These are phyloP conservation scores for Fusarium brachygibbosum DNA, from an alignment of 2,329 filamentous ascomycete genomes.

Conservation along the genomic window DNA sequence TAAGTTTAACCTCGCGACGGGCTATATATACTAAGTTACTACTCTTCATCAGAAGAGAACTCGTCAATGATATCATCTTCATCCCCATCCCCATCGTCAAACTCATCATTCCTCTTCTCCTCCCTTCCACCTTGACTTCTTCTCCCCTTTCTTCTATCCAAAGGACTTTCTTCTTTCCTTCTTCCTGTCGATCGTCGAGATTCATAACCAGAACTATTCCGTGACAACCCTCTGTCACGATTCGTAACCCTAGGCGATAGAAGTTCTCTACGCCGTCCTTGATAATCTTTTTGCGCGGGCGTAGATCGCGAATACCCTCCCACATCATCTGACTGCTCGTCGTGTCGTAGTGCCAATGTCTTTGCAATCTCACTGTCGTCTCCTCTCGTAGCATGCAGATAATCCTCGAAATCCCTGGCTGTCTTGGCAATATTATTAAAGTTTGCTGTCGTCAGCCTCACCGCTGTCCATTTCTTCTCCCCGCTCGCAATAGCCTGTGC, in stretches of 20 bases:
- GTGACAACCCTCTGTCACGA: not conserved
- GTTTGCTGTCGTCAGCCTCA: constrained; percentile 9
- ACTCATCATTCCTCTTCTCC: not conserved
- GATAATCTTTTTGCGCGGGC: not conserved
- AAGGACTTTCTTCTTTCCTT: not conserved
- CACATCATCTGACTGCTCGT: not conserved
- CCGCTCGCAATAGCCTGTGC: not conserved
- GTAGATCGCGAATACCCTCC: not conserved
- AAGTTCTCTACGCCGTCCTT: not conserved
- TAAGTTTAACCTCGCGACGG: no score
- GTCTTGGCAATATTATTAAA: constrained; percentile 11
- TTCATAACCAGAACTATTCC: not conserved
- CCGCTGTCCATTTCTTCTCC: constrained; percentile 5
- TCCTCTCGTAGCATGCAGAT: not conserved
- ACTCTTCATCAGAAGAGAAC: not conserved
- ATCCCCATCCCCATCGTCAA: not conserved
- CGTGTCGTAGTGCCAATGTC: not conserved
- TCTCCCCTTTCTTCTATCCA: not conserved
- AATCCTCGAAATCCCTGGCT: constrained; percentile 5
- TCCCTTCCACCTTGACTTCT: not conserved
- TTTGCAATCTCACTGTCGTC: not conserved
- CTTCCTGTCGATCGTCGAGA: not conserved
- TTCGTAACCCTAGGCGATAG: not conserved
- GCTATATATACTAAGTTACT: not conserved
- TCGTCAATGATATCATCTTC: not conserved